A percentile compares a stretch with the other conserved stretches of the same genome.
phyloP scores from a whole-genome alignment of 495 filamentous ascomycete genomes.

The Aspergillus homomorphus region DNA sequence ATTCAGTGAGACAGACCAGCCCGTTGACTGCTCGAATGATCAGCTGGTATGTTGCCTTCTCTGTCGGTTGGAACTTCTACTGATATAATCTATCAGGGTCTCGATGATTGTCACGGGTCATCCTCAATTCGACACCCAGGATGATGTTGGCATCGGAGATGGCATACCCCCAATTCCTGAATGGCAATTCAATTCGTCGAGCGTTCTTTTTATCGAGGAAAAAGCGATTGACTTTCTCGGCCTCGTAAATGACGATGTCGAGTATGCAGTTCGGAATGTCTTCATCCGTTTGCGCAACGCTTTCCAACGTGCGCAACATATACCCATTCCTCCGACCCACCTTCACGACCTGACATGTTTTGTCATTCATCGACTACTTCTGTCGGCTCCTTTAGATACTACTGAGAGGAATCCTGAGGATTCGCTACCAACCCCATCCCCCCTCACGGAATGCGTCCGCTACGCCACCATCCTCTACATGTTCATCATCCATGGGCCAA shows the following conservation, averaged over 20 bases:
- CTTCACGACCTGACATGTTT: slow-evolving; percentile 52
- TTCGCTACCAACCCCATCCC: slow-evolving; percentile 10
- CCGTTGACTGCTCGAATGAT: slow-evolving; percentile 53
- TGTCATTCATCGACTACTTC: slow-evolving; percentile 46
- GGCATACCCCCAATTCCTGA: slow-evolving; percentile 43
- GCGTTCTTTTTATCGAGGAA: not conserved
- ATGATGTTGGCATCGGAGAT: slow-evolving; percentile 44
- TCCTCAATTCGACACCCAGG: slow-evolving; percentile 49
- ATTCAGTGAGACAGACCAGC: slow-evolving; percentile 42
- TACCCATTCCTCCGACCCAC: slow-evolving; percentile 31
- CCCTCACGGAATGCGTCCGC: slow-evolving; percentile 42
- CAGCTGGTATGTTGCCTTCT: slow-evolving; percentile 37
- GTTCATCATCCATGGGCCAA: slow-evolving; percentile 49
- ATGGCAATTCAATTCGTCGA: slow-evolving; percentile 35
- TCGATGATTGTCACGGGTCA: slow-evolving; percentile 47
- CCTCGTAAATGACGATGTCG: slow-evolving; percentile 25
- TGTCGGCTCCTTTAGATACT: slow-evolving; percentile 15
- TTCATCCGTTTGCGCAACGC: slow-evolving; percentile 41
- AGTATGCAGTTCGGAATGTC: slow-evolving; percentile 33
- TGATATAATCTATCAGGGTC: slow-evolving; percentile 36
- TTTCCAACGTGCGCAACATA: slow-evolving; percentile 26
- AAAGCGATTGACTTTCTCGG: slow-evolving; percentile 6
- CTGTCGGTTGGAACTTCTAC: not conserved
- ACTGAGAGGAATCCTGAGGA: too few relatives aligned
- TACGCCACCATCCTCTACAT: slow-evolving; percentile 47